Evolutionary conservation across 1,139 yeast genomes (phyloP).

Genomic region (Tardiomyces depauwii): DNA sequence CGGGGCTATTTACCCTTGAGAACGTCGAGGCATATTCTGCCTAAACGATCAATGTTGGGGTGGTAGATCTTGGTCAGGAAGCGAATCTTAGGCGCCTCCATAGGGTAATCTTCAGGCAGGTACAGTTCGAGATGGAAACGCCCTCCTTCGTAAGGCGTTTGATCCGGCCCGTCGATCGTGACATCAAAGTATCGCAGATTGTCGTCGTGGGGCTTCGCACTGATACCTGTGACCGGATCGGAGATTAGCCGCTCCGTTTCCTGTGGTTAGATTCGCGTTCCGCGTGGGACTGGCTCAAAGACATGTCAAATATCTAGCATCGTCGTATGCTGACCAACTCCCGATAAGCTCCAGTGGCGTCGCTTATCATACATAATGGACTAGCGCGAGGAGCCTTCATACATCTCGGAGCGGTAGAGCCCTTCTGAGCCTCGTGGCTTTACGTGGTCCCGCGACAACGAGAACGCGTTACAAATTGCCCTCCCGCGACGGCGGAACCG

Average conservation of each 20-base stretch:
- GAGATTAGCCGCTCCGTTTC: conserved; percentile 87
- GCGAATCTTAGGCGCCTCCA: conserved; percentile 91
- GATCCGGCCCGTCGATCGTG: conserved; percentile 80
- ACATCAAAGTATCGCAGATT: conserved; percentile 86
- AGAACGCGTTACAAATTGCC: too few relatives aligned
- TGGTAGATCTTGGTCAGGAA: conserved; percentile 90
- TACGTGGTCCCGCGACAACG: too few relatives aligned
- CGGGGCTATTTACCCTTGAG: conserved; percentile 49
- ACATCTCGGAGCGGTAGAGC: too few relatives aligned
- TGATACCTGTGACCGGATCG: conserved; percentile 95
- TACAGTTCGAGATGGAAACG: conserved; percentile 64
- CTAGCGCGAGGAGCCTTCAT: too few relatives aligned
- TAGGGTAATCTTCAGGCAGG: conserved; percentile 82
- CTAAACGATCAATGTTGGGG: conserved; percentile 91
- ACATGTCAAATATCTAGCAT: neutral
- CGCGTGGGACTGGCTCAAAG: neutral
- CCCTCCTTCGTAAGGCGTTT: conserved; percentile 77
- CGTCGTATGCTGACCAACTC: neutral
- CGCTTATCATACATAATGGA: too few relatives aligned
- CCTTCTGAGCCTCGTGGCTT: too few relatives aligned
- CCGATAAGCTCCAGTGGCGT: too few relatives aligned
- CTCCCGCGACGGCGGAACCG: too few relatives aligned
- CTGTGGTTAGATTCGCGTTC: conserved; percentile 23
- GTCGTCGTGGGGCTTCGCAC: conserved; percentile 87
- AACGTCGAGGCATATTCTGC: conserved; percentile 91